phyloP scores from a whole-genome alignment of 495 filamentous ascomycete genomes.

The Chaetomium fimeti region DNA sequence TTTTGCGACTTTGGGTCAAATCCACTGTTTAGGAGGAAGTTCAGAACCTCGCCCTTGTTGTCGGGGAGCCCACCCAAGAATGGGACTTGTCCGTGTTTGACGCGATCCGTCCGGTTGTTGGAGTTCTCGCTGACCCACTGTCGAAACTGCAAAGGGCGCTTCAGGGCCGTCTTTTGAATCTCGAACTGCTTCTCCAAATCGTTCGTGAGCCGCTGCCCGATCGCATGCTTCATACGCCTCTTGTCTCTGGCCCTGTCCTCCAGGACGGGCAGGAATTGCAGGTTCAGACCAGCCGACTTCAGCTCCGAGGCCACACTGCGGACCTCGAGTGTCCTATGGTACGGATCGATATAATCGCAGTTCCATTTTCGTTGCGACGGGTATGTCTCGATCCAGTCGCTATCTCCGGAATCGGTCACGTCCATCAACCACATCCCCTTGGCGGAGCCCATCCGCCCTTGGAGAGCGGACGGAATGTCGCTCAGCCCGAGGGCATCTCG shows the following conservation, averaged over 20 bases:
- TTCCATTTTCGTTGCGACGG: slow-evolving; percentile 79
- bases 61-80: slow-evolving; percentile 57
- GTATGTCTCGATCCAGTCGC: slow-evolving; percentile 74
- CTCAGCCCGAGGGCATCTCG: slow-evolving; percentile 57
- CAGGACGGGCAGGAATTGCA: slow-evolving; percentile 76
- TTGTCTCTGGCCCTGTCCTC: slow-evolving; percentile 59
- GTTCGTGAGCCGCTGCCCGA: slow-evolving; percentile 58
- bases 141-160: slow-evolving; percentile 49
- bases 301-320: slow-evolving; percentile 61
- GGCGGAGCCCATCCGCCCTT: slow-evolving; percentile 77
- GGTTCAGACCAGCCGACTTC: slow-evolving; percentile 64
- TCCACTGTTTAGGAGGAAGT: slow-evolving; percentile 60
- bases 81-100: slow-evolving; percentile 37
- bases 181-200: slow-evolving; percentile 61
- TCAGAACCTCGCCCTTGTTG: slow-evolving; percentile 50
- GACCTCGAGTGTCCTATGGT: slow-evolving; percentile 69
- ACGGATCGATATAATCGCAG: slow-evolving; percentile 53
- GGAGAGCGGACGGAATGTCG: slow-evolving; percentile 69
- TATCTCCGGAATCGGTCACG: slow-evolving; percentile 41
- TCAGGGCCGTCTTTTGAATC: slow-evolving; percentile 57
- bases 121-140: slow-evolving; percentile 56
- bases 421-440: slow-evolving; percentile 90
- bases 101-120: slow-evolving; percentile 37
- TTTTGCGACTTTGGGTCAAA: slow-evolving; percentile 61
- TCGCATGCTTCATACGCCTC: slow-evolving; percentile 49